These are phyloP conservation scores for Pseudocercospora crystallina DNA, from an alignment of 2,329 filamentous ascomycete species.

Conservation along the genomic window DNA sequence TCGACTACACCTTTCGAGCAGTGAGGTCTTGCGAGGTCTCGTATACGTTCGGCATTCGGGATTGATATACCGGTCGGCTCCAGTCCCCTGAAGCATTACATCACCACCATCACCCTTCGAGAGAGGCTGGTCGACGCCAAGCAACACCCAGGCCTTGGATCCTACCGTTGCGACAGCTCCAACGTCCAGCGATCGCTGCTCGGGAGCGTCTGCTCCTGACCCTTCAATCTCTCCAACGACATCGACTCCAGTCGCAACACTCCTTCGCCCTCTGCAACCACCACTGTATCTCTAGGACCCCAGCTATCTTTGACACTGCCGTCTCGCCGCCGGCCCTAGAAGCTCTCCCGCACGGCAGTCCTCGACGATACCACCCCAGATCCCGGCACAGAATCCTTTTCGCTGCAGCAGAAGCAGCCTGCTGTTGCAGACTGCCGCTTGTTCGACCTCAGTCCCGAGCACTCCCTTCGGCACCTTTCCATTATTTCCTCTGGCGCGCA, in stretches of 20 bases:
- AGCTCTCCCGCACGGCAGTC: no score
- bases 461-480: not conserved
- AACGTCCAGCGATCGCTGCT: not conserved
- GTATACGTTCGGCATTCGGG: no score
- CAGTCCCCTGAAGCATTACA: not conserved
- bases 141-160: no score
- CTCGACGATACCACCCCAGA: not conserved
- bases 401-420: conserved; percentile 1
- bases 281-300: not conserved
- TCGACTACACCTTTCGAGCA: not conserved
- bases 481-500: not conserved
- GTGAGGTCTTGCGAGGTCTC: not conserved
- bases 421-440: not conserved
- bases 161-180: not conserved
- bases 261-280: not conserved
- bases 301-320: not conserved
- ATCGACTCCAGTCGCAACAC: not conserved
- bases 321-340: not conserved
- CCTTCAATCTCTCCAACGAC: not conserved
- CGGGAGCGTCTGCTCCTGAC: not conserved
- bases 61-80: no score
- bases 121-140: no score
- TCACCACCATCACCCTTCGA: not conserved
- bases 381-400: conserved; percentile 3
- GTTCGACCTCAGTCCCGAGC: not conserved